Evolutionary conservation across 495 filamentous ascomycete species (phyloP).

Genomic region (Talaromyces ruber): DNA sequence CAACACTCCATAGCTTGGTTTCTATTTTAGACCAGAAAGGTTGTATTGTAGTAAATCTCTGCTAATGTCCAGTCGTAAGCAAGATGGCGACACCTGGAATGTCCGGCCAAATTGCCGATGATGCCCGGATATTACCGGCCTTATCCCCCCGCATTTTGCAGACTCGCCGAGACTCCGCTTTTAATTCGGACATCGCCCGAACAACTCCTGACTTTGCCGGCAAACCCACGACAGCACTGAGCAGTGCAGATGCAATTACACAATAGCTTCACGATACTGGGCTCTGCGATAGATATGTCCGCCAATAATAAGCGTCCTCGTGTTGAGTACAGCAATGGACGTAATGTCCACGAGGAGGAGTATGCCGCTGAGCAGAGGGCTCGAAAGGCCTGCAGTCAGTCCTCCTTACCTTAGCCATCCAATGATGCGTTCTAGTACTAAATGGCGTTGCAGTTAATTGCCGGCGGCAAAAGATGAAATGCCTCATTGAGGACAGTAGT

Average conservation of each 20-base stretch:
- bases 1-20: background rate
- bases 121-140: background rate
- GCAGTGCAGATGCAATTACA: background rate
- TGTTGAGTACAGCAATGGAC: background rate
- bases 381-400: slow-evolving; percentile 7
- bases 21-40: background rate
- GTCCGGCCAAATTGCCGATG: background rate
- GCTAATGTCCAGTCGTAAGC: background rate
- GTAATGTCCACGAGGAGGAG: background rate
- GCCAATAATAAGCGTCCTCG: background rate
- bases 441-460: slow-evolving; percentile 15
- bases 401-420: background rate
- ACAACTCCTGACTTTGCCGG: slow-evolving; percentile 4
- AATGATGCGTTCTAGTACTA: background rate
- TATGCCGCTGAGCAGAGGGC: slow-evolving; percentile 4
- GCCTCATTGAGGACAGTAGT: slow-evolving; percentile 14
- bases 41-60: background rate
- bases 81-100: background rate
- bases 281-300: background rate
- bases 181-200: background rate
- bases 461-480: slow-evolving; percentile 24
- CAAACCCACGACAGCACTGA: too few species aligned
- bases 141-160: background rate
- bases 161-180: background rate
- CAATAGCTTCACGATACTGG: background rate